Conservation (phyloP, 331 rosid genomes). For the Rhamnella rubrinervis region DNA sequence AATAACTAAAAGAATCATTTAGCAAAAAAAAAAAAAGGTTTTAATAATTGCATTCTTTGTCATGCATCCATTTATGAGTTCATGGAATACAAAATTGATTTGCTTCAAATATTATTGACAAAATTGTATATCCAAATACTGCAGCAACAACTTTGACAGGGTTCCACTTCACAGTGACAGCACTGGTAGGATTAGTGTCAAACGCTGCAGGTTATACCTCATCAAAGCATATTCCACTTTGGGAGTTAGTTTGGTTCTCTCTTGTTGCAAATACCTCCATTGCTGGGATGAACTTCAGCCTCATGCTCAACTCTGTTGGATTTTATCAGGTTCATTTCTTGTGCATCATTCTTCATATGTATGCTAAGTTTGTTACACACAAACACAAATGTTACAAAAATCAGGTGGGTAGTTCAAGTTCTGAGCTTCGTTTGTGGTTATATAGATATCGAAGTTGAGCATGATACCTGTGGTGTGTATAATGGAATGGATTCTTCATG, state of each 20-base stretch:
- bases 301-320: slow-evolving; percentile 64
- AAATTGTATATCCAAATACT: background rate
- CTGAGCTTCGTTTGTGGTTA: no score
- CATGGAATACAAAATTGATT: background rate
- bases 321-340: slow-evolving; percentile 42
- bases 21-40: no score
- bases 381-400: no score
- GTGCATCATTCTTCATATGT: no score
- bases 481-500: slow-evolving; percentile 57
- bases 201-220: slow-evolving; percentile 49
- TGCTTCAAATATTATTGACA: background rate
- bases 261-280: slow-evolving; percentile 50
- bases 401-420: no score
- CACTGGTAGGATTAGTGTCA: slow-evolving; percentile 51
- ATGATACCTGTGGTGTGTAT: slow-evolving; percentile 60
- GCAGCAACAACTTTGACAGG: slow-evolving; percentile 61
- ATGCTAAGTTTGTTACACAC: no score
- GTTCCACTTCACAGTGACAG: slow-evolving; percentile 49
- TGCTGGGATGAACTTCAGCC: slow-evolving; percentile 59
- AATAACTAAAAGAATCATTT: no score
- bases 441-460: slow-evolving; percentile 52
- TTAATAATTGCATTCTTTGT: no score
- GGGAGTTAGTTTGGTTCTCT: slow-evolving; percentile 60
- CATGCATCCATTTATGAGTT: no score
- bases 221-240: slow-evolving; percentile 49